Conservation (phyloP, 2,329 filamentous ascomycete genomes). For the Colletotrichum ledebouriae region DNA sequence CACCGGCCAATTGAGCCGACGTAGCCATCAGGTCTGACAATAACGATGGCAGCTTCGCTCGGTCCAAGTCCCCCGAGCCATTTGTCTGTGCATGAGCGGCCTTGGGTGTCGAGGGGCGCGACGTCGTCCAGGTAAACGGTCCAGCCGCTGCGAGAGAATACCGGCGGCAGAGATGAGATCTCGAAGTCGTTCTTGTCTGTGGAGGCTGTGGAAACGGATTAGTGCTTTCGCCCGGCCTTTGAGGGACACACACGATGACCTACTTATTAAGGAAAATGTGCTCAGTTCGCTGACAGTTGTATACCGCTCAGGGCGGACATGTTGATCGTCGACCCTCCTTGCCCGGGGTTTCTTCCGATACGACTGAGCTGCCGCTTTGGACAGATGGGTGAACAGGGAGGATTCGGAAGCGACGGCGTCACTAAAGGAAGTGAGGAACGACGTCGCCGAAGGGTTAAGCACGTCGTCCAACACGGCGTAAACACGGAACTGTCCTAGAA, state of each 20-base stretch:
- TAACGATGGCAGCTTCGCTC: slow-evolving; percentile 42
- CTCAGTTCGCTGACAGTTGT: slow-evolving; percentile 68
- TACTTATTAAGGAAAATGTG: slow-evolving; percentile 77
- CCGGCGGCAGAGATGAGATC: slow-evolving; percentile 72
- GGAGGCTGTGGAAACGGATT: slow-evolving; percentile 55
- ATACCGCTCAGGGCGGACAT: slow-evolving; percentile 77
- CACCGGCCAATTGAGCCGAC: slow-evolving; percentile 43
- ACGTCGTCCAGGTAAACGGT: slow-evolving; percentile 79
- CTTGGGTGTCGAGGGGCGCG: slow-evolving; percentile 65
- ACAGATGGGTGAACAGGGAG: slow-evolving; percentile 71
- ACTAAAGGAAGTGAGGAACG: slow-evolving; percentile 72
- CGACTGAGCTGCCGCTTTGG: slow-evolving; percentile 69
- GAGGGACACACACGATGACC: slow-evolving; percentile 43
- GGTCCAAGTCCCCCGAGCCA: slow-evolving; percentile 43
- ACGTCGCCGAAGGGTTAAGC: slow-evolving; percentile 55
- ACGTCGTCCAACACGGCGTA: slow-evolving; percentile 78
- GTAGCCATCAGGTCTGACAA: slow-evolving; percentile 45
- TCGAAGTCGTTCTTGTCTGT: slow-evolving; percentile 74
- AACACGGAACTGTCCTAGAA: slow-evolving; percentile 81
- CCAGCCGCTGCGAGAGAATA: slow-evolving; percentile 76
- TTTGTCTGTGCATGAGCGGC: slow-evolving; percentile 63
- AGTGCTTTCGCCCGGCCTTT: not conserved
- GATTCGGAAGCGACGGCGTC: slow-evolving; percentile 61
- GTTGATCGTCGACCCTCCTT: slow-evolving; percentile 70
- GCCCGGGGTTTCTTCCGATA: slow-evolving; percentile 68